Conservation (phyloP, 2,329 filamentous ascomycete species). For the Corinectria fuckeliana region DNA sequence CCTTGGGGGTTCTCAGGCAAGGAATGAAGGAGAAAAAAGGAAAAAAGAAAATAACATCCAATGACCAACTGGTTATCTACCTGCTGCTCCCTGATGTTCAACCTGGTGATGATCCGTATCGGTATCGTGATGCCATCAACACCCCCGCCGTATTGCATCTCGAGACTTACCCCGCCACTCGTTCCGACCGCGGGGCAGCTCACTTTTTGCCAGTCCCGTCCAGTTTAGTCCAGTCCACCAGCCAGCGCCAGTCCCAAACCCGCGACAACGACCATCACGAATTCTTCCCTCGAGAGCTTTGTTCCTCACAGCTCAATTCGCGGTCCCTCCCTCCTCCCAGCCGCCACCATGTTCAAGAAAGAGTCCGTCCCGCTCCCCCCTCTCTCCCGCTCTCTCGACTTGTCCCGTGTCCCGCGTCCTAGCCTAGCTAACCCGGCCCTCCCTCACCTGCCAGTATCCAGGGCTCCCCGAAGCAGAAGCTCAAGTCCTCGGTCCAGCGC, state of each 20-base stretch:
- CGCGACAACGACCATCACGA: conserved; percentile 3
- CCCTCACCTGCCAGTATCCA: conserved; percentile 65
- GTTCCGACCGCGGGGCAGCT: conserved; percentile 37
- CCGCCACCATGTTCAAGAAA: conserved; percentile 85
- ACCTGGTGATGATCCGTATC: not conserved
- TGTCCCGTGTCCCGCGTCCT: not conserved
- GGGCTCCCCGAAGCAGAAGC: conserved; percentile 84
- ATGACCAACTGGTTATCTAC: not conserved
- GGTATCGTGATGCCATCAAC: conserved; percentile 3
- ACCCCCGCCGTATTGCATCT: conserved; percentile 36
- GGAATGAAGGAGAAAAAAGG: not conserved
- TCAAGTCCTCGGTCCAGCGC: conserved; percentile 95
- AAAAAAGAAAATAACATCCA: not conserved
- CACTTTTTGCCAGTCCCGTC: conserved; percentile 32
- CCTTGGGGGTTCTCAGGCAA: too few species aligned
- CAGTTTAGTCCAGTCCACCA: conserved; percentile 32
- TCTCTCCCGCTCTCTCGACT: not conserved
- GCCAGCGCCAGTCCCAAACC: conserved; percentile 18
- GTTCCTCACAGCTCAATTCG: not conserved
- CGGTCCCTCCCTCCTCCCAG: not conserved
- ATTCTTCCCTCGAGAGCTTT: conserved; percentile 2
- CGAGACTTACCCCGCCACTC: conserved; percentile 40
- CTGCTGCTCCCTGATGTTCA: not conserved
- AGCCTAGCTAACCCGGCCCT: conserved; percentile 26
- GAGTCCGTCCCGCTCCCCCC: conserved; percentile 76